A percentile compares a stretch with the other conserved stretches of the same genome.
These are phyloP conservation scores for Apodospora peruviana DNA, from an alignment of 495 filamentous ascomycete genomes.

Conservation along the genomic window DNA sequence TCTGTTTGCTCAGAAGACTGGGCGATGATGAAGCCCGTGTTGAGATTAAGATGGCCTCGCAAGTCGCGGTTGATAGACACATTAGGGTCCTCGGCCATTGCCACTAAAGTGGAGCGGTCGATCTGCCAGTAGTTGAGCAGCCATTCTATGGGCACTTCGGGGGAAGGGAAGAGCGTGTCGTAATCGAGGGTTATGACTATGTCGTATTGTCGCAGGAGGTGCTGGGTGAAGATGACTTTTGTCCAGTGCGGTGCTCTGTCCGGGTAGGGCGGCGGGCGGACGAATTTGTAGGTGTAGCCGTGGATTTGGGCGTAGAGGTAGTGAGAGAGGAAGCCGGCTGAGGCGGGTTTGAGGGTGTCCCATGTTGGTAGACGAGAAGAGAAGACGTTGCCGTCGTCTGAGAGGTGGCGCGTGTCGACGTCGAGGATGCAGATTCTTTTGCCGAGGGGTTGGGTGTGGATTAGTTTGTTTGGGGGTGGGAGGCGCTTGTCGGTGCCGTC, in stretches of 20 bases:
- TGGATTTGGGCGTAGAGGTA: constrained; percentile 44
- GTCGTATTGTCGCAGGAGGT: constrained; percentile 39
- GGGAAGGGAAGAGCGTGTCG: constrained; percentile 43
- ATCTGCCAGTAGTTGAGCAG: constrained; percentile 51
- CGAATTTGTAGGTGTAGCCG: constrained; percentile 50
- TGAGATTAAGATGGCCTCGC: constrained; percentile 16
- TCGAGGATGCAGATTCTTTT: constrained; percentile 35
- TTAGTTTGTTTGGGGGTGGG: constrained; percentile 11
- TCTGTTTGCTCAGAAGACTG: constrained; percentile 21
- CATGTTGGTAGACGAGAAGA: constrained; percentile 13
- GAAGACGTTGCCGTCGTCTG: constrained; percentile 25
- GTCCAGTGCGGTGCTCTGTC: constrained; percentile 42
- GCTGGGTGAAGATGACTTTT: constrained; percentile 42
- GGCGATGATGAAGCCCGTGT: constrained; percentile 27
- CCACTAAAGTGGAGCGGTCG: constrained; percentile 32
- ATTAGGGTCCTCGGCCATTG: constrained; percentile 39
- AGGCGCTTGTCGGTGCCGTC: constrained; percentile 21
- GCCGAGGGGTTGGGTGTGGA: constrained; percentile 23
- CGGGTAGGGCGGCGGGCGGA: constrained; percentile 27
- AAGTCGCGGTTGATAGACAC: constrained; percentile 16
- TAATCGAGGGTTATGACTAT: constrained; percentile 47
- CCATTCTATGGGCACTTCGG: constrained; percentile 49
- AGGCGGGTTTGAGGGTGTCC: constrained; percentile 13
- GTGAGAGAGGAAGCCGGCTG: constrained; percentile 35
- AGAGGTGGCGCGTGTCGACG: constrained; percentile 32